Conservation (phyloP, 495 filamentous ascomycete species). For the Hypoxylon lienhwacheense region DNA sequence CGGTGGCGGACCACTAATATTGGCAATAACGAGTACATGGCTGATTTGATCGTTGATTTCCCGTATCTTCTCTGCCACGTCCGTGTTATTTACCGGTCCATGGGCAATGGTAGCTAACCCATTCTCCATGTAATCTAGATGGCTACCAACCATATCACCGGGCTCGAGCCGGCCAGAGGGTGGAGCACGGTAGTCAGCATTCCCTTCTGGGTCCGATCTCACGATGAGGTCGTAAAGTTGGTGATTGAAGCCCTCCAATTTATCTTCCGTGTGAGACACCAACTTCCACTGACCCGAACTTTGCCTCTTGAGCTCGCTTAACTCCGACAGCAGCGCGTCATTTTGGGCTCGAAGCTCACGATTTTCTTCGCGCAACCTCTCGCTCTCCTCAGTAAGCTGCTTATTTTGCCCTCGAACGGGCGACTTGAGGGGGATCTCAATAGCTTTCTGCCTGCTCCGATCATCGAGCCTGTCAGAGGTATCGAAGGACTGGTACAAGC, state of each 20-base stretch:
- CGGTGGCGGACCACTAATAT: conserved; percentile 34
- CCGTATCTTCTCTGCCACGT: conserved; percentile 38
- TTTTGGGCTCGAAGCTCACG: conserved; percentile 42
- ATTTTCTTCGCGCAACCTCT: conserved; percentile 47
- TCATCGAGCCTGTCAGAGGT: conserved; percentile 56
- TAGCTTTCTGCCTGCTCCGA: conserved; percentile 39
- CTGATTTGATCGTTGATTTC: conserved; percentile 40
- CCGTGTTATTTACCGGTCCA: conserved; percentile 32
- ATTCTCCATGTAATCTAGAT: conserved; percentile 48
- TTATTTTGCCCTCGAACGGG: conserved; percentile 48
- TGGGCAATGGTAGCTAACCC: conserved; percentile 38
- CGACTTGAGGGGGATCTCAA: conserved; percentile 52
- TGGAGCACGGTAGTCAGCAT: conserved; percentile 40
- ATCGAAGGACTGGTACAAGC: conserved; percentile 73
- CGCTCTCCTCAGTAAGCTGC: conserved; percentile 47
- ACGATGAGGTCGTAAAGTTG: conserved; percentile 68
- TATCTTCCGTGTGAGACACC: conserved; percentile 65
- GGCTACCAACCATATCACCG: conserved; percentile 47
- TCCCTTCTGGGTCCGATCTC: conserved; percentile 56
- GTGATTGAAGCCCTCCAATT: conserved; percentile 71
- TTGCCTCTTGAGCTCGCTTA: conserved; percentile 38
- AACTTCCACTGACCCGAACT: conserved; percentile 39
- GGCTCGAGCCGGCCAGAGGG: conserved; percentile 41
- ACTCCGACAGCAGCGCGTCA: conserved; percentile 38
- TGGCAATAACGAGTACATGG: conserved; percentile 34